phyloP scores from a whole-genome alignment of 1,284 basidiomycete genomes.

The Tilletia indica region DNA sequence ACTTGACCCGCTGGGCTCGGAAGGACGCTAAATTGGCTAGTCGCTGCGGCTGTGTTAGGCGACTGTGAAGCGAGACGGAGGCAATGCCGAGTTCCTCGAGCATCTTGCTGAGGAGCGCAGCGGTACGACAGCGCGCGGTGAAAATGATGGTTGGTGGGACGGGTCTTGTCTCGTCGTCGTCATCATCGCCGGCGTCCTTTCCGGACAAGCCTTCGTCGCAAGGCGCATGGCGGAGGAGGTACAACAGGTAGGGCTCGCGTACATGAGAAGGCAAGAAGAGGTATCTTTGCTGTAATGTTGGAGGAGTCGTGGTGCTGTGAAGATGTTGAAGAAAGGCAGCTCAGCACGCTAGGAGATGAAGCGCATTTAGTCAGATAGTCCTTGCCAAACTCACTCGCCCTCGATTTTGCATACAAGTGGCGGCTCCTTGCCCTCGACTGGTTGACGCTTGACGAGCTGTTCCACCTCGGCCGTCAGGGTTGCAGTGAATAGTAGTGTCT shows the following conservation, averaged over 20 bases:
- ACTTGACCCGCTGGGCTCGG: conserved; percentile 64
- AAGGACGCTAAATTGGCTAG: conserved; percentile 82
- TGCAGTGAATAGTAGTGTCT: conserved; percentile 95
- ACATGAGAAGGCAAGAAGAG: conserved; percentile 92
- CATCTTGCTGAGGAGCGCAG: conserved; percentile 75
- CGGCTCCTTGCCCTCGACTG: conserved; percentile 76
- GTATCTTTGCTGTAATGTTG: conserved; percentile 80
- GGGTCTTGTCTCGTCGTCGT: conserved; percentile 59
- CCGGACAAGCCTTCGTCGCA: conserved; percentile 59
- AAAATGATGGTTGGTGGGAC: conserved; percentile 90
- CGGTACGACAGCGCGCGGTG: conserved; percentile 79
- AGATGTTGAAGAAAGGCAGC: no score
- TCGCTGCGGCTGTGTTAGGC: conserved; percentile 84
- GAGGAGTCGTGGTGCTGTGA: conserved; percentile 76
- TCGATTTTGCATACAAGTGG: conserved; percentile 84
- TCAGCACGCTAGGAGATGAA: background rate
- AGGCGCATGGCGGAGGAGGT: conserved; percentile 80
- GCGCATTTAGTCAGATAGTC: background rate
- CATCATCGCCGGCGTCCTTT: conserved; percentile 17
- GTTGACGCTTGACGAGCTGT: conserved; percentile 67
- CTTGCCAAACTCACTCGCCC: conserved; percentile 64
- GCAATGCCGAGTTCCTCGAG: conserved; percentile 69
- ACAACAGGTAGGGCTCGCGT: conserved; percentile 85
- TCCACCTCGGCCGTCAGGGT: conserved; percentile 87
- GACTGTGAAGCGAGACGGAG: conserved; percentile 85